Base-by-base conservation (phyloP, 2,329 filamentous ascomycete species). In the Aspergillus quadricinctus region DNA sequence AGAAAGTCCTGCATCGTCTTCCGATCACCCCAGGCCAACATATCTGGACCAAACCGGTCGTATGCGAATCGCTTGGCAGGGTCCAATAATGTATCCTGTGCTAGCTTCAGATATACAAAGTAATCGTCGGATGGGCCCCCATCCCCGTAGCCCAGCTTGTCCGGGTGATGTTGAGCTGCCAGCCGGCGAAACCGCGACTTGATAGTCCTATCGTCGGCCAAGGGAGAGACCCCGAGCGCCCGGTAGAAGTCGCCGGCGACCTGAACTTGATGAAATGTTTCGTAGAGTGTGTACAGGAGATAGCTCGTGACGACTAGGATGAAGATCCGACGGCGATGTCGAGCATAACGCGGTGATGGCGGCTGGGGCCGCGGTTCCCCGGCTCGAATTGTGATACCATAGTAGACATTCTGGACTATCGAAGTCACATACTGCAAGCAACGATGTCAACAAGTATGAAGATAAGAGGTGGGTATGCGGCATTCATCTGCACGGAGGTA, bases 221-320 rank as follows among this genome's bases (percentile, higher is more conserved):
- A 73, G 40, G 87, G 80, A 11, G 87, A 79, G 0, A 97, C 83
- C 37, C 85, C 85, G 0, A 99, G 83, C 61, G 88, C 83, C 49
- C 83, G 79, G 77, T 97, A 97, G 77, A 89, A 96, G 72, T 90
- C 87, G 19, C 88, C 86, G 1, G 81, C 78, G 48, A 81, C 78
- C 60, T 85, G 88, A 28, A 96, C 81, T 61, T 90, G 86, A 77
- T 89, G 86, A 80, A 96, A 90, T 67, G 91, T 88, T 77, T 97
- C 93, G 77, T 92, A 94, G 66, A 97, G 85, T 49, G 92, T 96
- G 80, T 96, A 97, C 62, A 88, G 76, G 40, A 97, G 89, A 77
- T 97, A 99, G 58, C 84, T 77, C 50, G 88, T 80, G 51, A 97
- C 88, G 67, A 97, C 90, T 64, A 88, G 79, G 69, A 93, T 88